phyloP scores from a whole-genome alignment of 164 flowering plant genomes.

The Macadamia tetraphylla region DNA sequence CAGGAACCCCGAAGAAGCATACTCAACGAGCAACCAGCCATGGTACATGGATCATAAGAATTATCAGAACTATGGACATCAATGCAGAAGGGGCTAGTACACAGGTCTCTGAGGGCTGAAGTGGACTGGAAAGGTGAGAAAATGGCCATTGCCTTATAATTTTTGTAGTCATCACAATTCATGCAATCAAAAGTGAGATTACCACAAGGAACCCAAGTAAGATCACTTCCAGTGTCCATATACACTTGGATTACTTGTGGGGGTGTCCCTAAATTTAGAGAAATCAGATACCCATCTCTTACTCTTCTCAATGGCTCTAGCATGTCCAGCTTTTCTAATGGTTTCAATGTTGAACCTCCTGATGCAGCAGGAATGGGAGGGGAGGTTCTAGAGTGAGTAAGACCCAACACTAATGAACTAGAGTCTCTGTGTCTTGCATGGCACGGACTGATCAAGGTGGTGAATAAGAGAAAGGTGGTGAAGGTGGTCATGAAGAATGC shows the following conservation, averaged over 20 bases:
- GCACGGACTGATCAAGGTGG: slow-evolving; percentile 16
- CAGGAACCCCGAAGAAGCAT: slow-evolving; percentile 45
- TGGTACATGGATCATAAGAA: slow-evolving; percentile 46
- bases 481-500: not conserved
- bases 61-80: slow-evolving; percentile 64
- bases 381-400: slow-evolving; percentile 34
- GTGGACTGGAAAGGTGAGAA: slow-evolving; percentile 56
- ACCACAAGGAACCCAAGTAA: slow-evolving; percentile 82
- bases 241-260: slow-evolving; percentile 59
- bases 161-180: slow-evolving; percentile 52
- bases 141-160: slow-evolving; percentile 25
- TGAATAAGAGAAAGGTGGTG: slow-evolving; percentile 12
- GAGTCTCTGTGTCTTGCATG: slow-evolving; percentile 24
- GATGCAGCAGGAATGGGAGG: slow-evolving; percentile 14
- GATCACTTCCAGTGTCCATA: slow-evolving; percentile 82
- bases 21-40: slow-evolving; percentile 54
- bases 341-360: slow-evolving; percentile 10
- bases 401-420: slow-evolving; percentile 41
- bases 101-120: slow-evolving; percentile 44
- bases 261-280: slow-evolving; percentile 63
- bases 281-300: slow-evolving; percentile 64
- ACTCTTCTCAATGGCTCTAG: slow-evolving; percentile 52
- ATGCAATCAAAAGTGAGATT: slow-evolving; percentile 63
- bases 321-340: slow-evolving; percentile 30
- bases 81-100: slow-evolving; percentile 44